A percentile compares a stretch with the other conserved stretches of the same genome.
Conservation (phyloP, 371 early-diverging fungal genomes). For the Zychaea mexicana region DNA sequence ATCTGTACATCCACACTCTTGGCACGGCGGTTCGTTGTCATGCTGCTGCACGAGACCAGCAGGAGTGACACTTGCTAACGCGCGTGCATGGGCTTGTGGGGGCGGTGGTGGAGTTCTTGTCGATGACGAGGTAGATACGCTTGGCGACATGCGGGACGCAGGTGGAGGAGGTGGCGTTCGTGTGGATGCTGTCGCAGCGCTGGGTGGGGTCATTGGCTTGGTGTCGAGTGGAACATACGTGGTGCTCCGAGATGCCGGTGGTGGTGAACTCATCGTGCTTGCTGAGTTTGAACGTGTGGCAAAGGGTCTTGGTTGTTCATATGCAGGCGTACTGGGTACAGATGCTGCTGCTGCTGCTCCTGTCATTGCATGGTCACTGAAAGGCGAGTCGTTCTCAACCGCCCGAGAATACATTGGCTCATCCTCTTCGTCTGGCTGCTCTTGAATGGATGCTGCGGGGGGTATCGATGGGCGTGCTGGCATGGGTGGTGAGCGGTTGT, state of each 20-base stretch:
- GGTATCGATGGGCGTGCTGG: constrained; percentile 16
- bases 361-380: constrained; percentile 5
- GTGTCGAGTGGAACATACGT: constrained; percentile 17
- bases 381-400: constrained; percentile 12
- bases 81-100: constrained; percentile 7
- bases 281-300: constrained; percentile 1
- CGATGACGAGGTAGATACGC: constrained; percentile 1
- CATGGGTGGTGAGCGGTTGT: constrained; percentile 4
- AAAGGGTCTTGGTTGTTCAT: background rate
- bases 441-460: constrained; percentile 10
- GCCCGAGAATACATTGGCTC: background rate
- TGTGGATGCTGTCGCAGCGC: background rate
- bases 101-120: constrained; percentile 14
- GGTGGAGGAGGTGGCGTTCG: constrained; percentile 18
- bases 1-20: constrained; percentile 70
- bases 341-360: background rate
- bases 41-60: background rate
- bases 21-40: constrained; percentile 22
- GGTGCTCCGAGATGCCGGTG: constrained; percentile 10
- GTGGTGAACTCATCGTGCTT: constrained; percentile 3
- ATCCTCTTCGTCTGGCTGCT: constrained; percentile 14
- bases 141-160: constrained; percentile 9
- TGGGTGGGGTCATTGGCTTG: constrained; percentile 15
- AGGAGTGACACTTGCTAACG: background rate
- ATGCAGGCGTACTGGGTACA: background rate